phyloP scores from a whole-genome alignment of 208 protist genomes.

The Trypanosoma congolense region DNA sequence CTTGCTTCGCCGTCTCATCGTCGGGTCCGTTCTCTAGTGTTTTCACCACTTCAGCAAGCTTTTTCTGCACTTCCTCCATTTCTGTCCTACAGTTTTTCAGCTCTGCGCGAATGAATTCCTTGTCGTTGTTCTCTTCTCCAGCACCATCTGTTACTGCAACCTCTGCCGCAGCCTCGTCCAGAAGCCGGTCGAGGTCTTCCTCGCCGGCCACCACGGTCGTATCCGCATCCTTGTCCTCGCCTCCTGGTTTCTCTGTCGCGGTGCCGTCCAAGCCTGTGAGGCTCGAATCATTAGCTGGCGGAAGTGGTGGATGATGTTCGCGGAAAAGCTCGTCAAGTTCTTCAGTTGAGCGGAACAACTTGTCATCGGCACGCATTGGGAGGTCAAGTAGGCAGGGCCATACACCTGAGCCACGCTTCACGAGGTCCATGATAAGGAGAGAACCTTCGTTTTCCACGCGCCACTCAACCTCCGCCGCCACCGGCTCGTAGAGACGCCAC shows the following conservation, averaged over 20 bases:
- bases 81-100: conserved; percentile 68
- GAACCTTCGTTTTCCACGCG: conserved; percentile 55
- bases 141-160: conserved; percentile 16
- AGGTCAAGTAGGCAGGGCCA: conserved; percentile 81
- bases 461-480: conserved; percentile 79
- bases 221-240: conserved; percentile 16
- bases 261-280: conserved; percentile 1
- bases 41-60: conserved; percentile 43
- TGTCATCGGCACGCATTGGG: conserved; percentile 56
- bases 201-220: conserved; percentile 15
- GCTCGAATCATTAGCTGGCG: conserved; percentile 13
- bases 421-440: conserved; percentile 63
- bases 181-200: conserved; percentile 68
- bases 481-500: conserved; percentile 76
- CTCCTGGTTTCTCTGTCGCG: conserved; percentile 17
- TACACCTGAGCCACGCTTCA: conserved; percentile 46
- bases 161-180: conserved; percentile 76
- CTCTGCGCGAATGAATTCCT: conserved; percentile 68
- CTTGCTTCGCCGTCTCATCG: conserved; percentile 24
- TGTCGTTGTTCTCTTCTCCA: conserved; percentile 21
- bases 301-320: conserved; percentile 60
- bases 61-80: conserved; percentile 62
- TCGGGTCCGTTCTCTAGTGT: conserved; percentile 25
- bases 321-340: conserved; percentile 71
- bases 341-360: conserved; percentile 34